These are phyloP conservation scores for Talaromyces liani DNA, from an alignment of 495 filamentous ascomycete species.

Conservation along the genomic window DNA sequence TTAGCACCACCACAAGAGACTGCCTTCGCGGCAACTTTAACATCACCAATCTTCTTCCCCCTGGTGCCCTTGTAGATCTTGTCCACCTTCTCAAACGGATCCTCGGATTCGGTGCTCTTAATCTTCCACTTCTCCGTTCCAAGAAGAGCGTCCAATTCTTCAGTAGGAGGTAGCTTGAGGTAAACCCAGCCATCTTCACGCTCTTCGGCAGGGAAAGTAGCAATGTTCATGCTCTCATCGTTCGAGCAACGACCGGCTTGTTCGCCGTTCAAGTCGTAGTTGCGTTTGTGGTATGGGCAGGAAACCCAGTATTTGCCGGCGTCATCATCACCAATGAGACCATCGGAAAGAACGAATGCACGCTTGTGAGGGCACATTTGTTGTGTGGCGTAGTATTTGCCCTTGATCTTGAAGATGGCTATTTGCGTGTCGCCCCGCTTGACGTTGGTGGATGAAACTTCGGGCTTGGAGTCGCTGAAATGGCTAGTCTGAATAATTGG, in stretches of 20 bases:
- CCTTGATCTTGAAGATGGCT: slow-evolving; percentile 81
- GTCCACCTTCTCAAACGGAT: slow-evolving; percentile 64
- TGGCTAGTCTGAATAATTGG: slow-evolving; percentile 68
- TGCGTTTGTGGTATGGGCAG: slow-evolving; percentile 90
- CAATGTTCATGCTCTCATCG: slow-evolving; percentile 71
- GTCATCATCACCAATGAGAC: slow-evolving; percentile 73
- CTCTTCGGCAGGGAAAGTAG: slow-evolving; percentile 78
- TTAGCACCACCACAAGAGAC: slow-evolving; percentile 30
- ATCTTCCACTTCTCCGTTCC: slow-evolving; percentile 83
- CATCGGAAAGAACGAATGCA: slow-evolving; percentile 82
- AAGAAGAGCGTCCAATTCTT: slow-evolving; percentile 76
- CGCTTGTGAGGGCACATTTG: slow-evolving; percentile 99
- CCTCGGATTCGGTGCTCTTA: slow-evolving; percentile 57
- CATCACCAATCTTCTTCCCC: slow-evolving; percentile 49
- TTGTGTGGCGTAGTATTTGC: slow-evolving; percentile 82
- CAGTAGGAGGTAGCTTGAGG: slow-evolving; percentile 73
- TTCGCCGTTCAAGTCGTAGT: slow-evolving; percentile 69
- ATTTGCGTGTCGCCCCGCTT: slow-evolving; percentile 91
- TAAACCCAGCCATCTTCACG: slow-evolving; percentile 77
- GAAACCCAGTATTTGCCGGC: slow-evolving; percentile 67
- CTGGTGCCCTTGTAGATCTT: slow-evolving; percentile 50
- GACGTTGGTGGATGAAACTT: slow-evolving; percentile 59
- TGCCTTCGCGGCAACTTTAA: slow-evolving; percentile 33
- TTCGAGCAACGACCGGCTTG: slow-evolving; percentile 68
- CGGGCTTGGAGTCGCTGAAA: slow-evolving; percentile 63